A percentile compares a stretch with the other conserved stretches of the same genome.
These are phyloP conservation scores for Cytospora chrysosperma DNA, from an alignment of 2,329 filamentous ascomycete species.

Conservation along the genomic window DNA sequence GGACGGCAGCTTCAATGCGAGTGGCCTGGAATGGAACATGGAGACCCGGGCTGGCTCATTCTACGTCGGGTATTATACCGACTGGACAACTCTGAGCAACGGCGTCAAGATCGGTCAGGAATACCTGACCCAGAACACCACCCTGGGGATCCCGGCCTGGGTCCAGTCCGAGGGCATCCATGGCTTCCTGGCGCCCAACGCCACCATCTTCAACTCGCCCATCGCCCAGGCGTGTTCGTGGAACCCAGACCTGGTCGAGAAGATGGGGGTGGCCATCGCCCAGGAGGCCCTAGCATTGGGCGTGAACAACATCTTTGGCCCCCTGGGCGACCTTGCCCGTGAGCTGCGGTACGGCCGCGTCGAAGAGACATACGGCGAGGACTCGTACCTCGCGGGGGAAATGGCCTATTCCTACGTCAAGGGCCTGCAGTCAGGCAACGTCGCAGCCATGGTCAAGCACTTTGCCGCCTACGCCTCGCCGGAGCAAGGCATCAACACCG, in stretches of 20 bases:
- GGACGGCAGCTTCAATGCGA: conserved; percentile 64
- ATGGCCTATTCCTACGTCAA: conserved; percentile 58
- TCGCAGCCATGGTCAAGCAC: conserved; percentile 73
- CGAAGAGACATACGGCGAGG: conserved; percentile 72
- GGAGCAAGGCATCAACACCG: conserved; percentile 72
- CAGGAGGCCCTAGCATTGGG: conserved; percentile 66
- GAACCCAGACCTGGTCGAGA: conserved; percentile 61
- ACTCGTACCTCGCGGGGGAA: conserved; percentile 65
- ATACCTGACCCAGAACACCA: conserved; percentile 65
- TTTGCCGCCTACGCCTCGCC: conserved; percentile 68
- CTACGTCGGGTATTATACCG: conserved; percentile 68
- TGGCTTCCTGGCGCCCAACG: conserved; percentile 68
- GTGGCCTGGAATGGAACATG: conserved; percentile 67
- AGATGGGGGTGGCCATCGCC: conserved; percentile 67
- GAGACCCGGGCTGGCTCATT: conserved; percentile 64
- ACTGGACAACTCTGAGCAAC: conserved; percentile 61
- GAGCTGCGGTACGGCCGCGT: conserved; percentile 71
- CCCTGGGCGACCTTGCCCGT: conserved; percentile 67
- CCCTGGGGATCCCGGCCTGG: conserved; percentile 68
- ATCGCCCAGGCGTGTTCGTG: conserved; percentile 72
- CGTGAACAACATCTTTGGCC: conserved; percentile 72
- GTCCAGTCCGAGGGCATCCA: conserved; percentile 75
- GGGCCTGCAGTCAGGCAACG: conserved; percentile 62
- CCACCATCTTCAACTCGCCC: conserved; percentile 77
- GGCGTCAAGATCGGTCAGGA: conserved; percentile 67